phyloP scores from a whole-genome alignment of 495 filamentous ascomycete genomes.

The Thozetella sp. region DNA sequence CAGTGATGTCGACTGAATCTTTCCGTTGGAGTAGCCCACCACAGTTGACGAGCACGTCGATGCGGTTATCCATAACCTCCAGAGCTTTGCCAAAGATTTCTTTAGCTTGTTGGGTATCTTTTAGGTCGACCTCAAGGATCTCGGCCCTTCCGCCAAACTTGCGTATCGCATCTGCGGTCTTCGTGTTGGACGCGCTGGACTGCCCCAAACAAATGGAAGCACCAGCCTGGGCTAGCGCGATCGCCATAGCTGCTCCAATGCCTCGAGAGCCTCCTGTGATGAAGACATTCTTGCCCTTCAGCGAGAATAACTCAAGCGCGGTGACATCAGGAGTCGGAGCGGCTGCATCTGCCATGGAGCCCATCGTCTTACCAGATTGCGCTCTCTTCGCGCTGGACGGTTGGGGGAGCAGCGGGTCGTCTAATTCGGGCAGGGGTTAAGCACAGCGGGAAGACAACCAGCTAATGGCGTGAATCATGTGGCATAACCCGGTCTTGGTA shows the following conservation, averaged over 20 bases:
- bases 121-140: constrained; percentile 54
- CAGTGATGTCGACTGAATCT: constrained; percentile 7
- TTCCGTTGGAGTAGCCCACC: constrained; percentile 13
- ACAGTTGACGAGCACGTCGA: constrained; percentile 18
- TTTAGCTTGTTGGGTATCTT: constrained; percentile 20
- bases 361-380: too few relatives aligned
- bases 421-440: too few relatives aligned
- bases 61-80: background rate
- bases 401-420: too few relatives aligned
- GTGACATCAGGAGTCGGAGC: background rate
- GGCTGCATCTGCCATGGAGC: background rate
- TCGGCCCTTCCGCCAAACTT: constrained; percentile 24
- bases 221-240: constrained; percentile 69
- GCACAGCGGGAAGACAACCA: too few relatives aligned
- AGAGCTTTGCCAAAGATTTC: background rate
- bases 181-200: background rate
- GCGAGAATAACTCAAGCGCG: constrained; percentile 19
- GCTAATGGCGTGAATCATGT: too few relatives aligned
- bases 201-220: constrained; percentile 25
- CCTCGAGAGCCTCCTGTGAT: constrained; percentile 74
- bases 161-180: background rate
- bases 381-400: too few relatives aligned
- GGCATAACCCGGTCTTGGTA: too few relatives aligned
- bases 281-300: constrained; percentile 60
- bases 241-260: constrained; percentile 70